Base-by-base conservation (phyloP, 352 stramenopile species). In the Phytophthora fragariaefolia region DNA sequence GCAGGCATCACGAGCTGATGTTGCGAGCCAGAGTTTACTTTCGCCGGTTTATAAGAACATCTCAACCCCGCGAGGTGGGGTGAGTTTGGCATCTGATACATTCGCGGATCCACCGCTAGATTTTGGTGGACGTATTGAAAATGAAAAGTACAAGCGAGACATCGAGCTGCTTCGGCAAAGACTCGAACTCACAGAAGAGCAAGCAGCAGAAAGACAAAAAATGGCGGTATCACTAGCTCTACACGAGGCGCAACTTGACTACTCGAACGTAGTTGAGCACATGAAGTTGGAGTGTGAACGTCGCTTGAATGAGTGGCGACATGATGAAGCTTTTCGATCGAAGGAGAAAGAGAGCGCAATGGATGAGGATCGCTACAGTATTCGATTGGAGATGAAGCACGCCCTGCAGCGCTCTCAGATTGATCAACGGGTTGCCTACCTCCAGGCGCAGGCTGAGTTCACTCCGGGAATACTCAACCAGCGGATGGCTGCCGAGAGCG, bases 321-420 rank as follows among this genome's bases (percentile, higher is more conserved):
- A 90, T 28, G 63, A 85, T 24, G 78, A 88, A 65, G 71, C 79
- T 42, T 57, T 92, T 27, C 72, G 79, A 20, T 75, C 73, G 6
- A 89, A 88, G 17, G 75, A 92, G 48, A 67, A 68, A 12, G 76
- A 89, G 48, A 70, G 54, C 9, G 71, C 79, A 6, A 67, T 89
- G 76, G 81, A 90, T 13, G 73, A 88, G 63, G 83, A 90, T 63
- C 75, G 82, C 12, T 89, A 89, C 65, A 90, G 81, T 45, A 79
- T 89, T 45, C 55, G 83, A 6, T 56, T 90, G 17, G 81, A 90
- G 62, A 87, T 90, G 71, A 79, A 77, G 18, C 80, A 91, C 28
- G 69, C 74, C 2, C 68, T 86, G 40, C 80, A 91, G 30, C 73
- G 77, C 6, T 77, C 83, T 9, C 73, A 87, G 57, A 88, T 90